phyloP scores from a whole-genome alignment of 495 filamentous ascomycete species.

The Letharia columbiana region DNA sequence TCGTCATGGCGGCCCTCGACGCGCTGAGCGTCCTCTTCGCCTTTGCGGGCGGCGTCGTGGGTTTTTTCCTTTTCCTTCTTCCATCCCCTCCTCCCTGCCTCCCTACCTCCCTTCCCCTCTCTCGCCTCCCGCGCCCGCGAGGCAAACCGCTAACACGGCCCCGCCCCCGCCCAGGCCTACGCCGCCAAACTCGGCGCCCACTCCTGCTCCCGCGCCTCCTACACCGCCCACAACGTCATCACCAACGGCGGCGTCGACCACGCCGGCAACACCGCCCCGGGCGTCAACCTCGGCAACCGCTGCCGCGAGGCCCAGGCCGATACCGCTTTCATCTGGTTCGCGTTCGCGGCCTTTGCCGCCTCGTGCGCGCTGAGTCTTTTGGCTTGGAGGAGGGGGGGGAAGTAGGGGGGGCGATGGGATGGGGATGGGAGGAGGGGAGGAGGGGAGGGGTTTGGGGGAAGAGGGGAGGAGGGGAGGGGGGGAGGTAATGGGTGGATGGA shows the following conservation, averaged over 20 bases:
- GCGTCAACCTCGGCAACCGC: slow-evolving; percentile 40
- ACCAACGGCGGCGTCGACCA: slow-evolving; percentile 45
- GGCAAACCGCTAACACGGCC: not conserved
- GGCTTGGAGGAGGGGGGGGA: slow-evolving; percentile 18
- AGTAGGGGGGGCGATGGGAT: not conserved
- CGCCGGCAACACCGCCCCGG: not conserved
- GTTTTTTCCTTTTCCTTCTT: slow-evolving; percentile 20
- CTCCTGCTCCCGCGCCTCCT: slow-evolving; percentile 27
- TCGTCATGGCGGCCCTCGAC: slow-evolving; percentile 48
- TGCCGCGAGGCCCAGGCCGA: slow-evolving; percentile 62
- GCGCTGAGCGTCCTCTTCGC: slow-evolving; percentile 53
- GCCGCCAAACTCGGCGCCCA: slow-evolving; percentile 20
- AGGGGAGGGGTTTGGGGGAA: not conserved
- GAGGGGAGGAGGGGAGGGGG: not conserved
- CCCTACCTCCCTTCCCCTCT: not conserved
- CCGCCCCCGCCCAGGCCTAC: slow-evolving; percentile 12
- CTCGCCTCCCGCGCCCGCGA: not conserved
- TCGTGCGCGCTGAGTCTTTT: slow-evolving; percentile 37
- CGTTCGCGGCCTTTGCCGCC: slow-evolving; percentile 49
- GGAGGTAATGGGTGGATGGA: not conserved
- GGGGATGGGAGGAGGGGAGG: not conserved
- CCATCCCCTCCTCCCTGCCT: not conserved
- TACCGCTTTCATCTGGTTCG: slow-evolving; percentile 64
- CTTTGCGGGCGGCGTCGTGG: slow-evolving; percentile 55
- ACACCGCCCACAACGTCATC: slow-evolving; percentile 47